Evolutionary conservation across 257 asterid species (phyloP).

Genomic region (Lithospermum erythrorhizon): DNA sequence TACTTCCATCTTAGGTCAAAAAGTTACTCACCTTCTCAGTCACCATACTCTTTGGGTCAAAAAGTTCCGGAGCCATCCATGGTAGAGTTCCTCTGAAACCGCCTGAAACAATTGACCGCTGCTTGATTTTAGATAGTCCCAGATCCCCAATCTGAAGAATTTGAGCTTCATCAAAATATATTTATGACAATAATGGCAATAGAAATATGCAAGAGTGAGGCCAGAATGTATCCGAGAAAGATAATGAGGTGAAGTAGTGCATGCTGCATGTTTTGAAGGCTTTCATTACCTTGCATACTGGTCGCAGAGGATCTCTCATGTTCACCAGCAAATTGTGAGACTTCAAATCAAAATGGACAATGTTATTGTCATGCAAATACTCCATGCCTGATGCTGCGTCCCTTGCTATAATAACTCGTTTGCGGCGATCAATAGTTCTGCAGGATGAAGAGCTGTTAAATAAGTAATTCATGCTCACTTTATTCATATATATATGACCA

Average conservation of each 20-base stretch:
- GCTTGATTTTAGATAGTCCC: constrained; percentile 22
- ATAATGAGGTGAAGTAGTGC: neutral
- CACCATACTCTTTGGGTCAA: constrained; percentile 13
- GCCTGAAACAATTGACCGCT: constrained; percentile 22
- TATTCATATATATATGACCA: neutral
- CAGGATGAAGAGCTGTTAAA: constrained; percentile 1
- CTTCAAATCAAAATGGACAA: constrained; percentile 26
- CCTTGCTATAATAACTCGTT: constrained; percentile 23
- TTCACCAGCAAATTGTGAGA: constrained; percentile 27
- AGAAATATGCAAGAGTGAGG: too few relatives aligned
- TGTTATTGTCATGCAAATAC: constrained; percentile 23
- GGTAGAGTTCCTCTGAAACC: constrained; percentile 29
- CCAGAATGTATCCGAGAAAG: too few relatives aligned
- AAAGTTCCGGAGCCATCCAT: constrained; percentile 31
- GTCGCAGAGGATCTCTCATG: constrained; percentile 27
- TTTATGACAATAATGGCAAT: too few relatives aligned
- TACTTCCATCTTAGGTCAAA: neutral
- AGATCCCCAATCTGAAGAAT: constrained; percentile 26
- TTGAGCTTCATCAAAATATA: neutral
- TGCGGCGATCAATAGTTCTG: constrained; percentile 27
- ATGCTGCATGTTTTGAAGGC: neutral
- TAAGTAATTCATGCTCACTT: neutral
- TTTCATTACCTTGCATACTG: constrained; percentile 22
- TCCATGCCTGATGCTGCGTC: constrained; percentile 31
- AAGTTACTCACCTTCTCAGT: constrained; percentile 19